Base-by-base conservation (phyloP, 164 flowering plant genomes). In the Vitis rupestris region DNA sequence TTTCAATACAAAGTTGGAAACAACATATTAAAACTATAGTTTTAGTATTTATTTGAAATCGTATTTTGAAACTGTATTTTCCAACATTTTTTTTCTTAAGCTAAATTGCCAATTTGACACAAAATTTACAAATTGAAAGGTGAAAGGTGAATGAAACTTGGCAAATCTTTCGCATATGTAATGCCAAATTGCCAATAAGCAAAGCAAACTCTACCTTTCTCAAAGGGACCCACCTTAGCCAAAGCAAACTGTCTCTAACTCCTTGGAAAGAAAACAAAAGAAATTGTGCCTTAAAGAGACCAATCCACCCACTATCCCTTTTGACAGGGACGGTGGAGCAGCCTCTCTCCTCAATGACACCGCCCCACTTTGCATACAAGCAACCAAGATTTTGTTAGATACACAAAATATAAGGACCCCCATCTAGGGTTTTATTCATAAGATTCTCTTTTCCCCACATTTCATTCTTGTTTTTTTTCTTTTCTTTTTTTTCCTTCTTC, bases 361-460 rank as follows among this genome's bases (percentile, higher is more conserved):
- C 72, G 50, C 57, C 56, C 9, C 17, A 53, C 31, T 64, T 71
- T 66, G 62, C 72, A 37, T 1, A n/a, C 2, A 65, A 65, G 61
- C 19, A 23, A 23, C 66, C 55, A 60, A 72, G 49, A 60, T 72
- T 66, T 72, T 72, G 50, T 61, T 72, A 67, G 75, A 61, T 67
- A 61, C 61, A 66, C 70, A 60, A 72, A 59, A 59, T 68, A 61
- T 61, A 61, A 15, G 17, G 50, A 61, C 15, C 50, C 50, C 47
- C 50, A 15, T n/a, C 11, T 16, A 44, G 56, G 16, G 14, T 12
- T 14, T 9, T 61, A 30, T 30, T 19, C 64, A 10, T 61, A 61
- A 12, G 50, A 61, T 61, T 61, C 50, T 61, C 50, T 37, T 37
- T 37, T 37, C 7, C 44, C 44, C 4, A 37, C 0, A 6, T 37